Evolutionary conservation across 164 flowering plant genomes (phyloP), one percentile per base, ranked within the genome.

Genomic region (Vitis rotundifolia): DNA sequence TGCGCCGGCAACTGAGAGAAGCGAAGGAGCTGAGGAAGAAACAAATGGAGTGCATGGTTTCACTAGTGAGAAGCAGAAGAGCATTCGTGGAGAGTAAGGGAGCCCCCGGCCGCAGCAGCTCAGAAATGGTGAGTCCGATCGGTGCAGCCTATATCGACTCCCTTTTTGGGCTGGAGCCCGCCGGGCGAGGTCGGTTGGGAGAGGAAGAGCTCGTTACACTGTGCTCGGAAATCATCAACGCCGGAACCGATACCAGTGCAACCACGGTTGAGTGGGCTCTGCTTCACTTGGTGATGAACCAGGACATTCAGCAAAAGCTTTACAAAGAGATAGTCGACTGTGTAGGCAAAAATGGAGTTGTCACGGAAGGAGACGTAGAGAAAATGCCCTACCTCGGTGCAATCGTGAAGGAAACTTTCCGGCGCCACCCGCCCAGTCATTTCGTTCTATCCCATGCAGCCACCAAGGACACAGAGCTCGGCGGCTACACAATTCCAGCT

Each of bases 381-480:
- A 84, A 77, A 63, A 85, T 94, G 92, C 61, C 72, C 0, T 94
- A 89, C 55, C 80, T 94, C 0, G 69, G 68, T 1, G 99, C 99
- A 0, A 69, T 94, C 7, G 88, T 94, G 7, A 89, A 89, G 64
- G 98, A 94, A 71, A 88, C 93, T 2, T 79, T 94, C 73, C 75
- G 99, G 73, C 74, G 93, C 10, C 97, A 94, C 80, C 99, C 98
- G 10, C 99, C 99, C 6, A 85, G 92, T 59, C 97, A 92, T 69
- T 92, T 92, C 62, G 73, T 88, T 64, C 67, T 94, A 12, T 88
- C 97, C 0, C 97, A 92, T 59, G 89, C 97, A 3, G 91, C 87
- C 0, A 79, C 77, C 1, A 53, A 72, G 66, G 91, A 85, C 52
- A 84, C 93, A 9, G 82, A 84, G 79, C 82, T 94, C 0, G 97